Conservation (phyloP, 176 grass and related monocot genomes). For the Themeda triandra region DNA sequence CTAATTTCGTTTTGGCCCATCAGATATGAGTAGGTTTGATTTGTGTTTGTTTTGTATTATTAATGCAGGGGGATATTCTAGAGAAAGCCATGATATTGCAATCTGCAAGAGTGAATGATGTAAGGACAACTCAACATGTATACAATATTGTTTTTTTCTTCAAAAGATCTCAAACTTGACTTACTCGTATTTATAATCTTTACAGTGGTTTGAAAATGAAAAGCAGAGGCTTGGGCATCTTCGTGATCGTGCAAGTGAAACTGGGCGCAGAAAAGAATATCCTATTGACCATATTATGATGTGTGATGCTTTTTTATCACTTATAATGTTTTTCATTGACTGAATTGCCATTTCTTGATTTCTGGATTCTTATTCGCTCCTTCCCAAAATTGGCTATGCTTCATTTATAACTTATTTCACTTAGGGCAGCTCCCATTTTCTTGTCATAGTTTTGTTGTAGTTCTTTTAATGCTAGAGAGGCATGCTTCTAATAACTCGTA, state of each 20-base stretch:
- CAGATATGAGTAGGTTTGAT: constrained; percentile 36
- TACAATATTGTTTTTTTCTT: constrained; percentile 19
- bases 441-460: not conserved
- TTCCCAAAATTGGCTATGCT: not conserved
- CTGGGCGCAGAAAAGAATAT: constrained; percentile 99
- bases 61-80: constrained; percentile 68
- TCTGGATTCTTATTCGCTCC: constrained; percentile 1
- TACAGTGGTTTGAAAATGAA: constrained; percentile 85
- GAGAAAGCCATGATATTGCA: constrained; percentile 74
- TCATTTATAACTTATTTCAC: not conserved
- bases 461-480: not conserved
- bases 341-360: not conserved
- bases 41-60: constrained; percentile 24
- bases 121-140: constrained; percentile 28
- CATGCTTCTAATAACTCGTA: not conserved
- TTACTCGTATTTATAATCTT: constrained; percentile 22
- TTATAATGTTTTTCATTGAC: not conserved
- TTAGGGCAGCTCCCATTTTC: not conserved
- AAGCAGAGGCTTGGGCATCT: constrained; percentile 79
- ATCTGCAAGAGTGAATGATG: constrained; percentile 88
- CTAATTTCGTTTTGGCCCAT: constrained; percentile 19
- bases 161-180: constrained; percentile 22
- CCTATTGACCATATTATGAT: constrained; percentile 49
- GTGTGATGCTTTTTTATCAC: not conserved
- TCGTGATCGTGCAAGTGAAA: constrained; percentile 98